phyloP scores from a whole-genome alignment of 1,284 basidiomycete genomes.

The Mycena sp. region DNA sequence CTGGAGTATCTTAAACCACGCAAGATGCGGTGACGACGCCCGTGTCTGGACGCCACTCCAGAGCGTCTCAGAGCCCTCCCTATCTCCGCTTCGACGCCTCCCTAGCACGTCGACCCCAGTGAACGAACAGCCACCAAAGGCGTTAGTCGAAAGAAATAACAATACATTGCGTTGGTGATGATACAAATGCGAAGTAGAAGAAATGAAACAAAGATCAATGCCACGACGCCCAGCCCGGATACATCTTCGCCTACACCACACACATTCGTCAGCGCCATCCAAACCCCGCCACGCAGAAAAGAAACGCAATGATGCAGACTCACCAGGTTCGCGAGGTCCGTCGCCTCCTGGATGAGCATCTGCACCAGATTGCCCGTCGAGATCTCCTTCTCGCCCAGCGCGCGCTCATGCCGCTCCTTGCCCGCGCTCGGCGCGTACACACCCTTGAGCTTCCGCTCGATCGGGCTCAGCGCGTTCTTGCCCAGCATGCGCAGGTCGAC shows the following conservation, averaged over 20 bases:
- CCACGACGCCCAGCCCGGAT: conserved; percentile 89
- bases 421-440: conserved; percentile 60
- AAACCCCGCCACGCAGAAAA: conserved; percentile 9
- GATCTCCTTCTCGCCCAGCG: conserved; percentile 63
- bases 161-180: neutral
- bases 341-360: conserved; percentile 89
- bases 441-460: conserved; percentile 87
- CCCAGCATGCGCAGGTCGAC: conserved; percentile 72
- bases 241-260: conserved; percentile 83
- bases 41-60: too few species aligned
- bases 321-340: conserved; percentile 78
- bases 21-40: too few species aligned
- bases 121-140: too few species aligned
- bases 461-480: conserved; percentile 79
- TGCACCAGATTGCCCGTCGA: conserved; percentile 91
- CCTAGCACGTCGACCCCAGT: too few species aligned
- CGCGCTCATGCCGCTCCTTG: conserved; percentile 50
- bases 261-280: conserved; percentile 8
- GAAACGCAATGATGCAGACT: conserved; percentile 39
- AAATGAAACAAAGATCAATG: conserved; percentile 54
- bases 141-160: neutral
- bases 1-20: too few species aligned
- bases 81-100: too few species aligned
- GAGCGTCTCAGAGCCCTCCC: too few species aligned
- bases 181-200: conserved; percentile 7